Percentiles rank a stretch among this genome's conserved stretches.
These are phyloP conservation scores for Carnegiea gigantea DNA, from an alignment of 179 eudicot genomes.

Conservation along the genomic window DNA sequence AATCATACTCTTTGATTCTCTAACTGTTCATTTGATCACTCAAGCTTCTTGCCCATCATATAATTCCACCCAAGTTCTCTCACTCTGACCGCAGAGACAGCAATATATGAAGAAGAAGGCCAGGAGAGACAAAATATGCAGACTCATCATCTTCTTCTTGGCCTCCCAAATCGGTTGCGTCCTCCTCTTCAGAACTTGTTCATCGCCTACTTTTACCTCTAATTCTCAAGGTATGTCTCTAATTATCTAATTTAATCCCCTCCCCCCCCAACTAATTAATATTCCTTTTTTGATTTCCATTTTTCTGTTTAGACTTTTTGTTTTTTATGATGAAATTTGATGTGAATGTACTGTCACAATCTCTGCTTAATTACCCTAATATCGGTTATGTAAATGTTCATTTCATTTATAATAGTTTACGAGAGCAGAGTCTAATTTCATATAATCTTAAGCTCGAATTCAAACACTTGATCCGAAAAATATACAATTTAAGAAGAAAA, in stretches of 20 bases:
- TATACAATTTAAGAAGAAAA: no score
- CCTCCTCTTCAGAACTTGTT: conserved; percentile 27
- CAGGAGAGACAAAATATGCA: conserved; percentile 27
- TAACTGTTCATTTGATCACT: background rate
- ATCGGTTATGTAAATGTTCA: no score
- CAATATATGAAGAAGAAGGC: conserved; percentile 28
- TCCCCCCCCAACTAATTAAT: no score
- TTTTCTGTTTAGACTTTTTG: no score
- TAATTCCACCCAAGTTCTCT: background rate
- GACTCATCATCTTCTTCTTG: conserved; percentile 21
- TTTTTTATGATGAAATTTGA: no score
- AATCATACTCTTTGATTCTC: background rate
- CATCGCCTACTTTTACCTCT: background rate
- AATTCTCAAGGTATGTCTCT: background rate
- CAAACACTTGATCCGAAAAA: no score
- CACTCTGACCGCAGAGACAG: background rate
- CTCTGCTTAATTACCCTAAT: no score
- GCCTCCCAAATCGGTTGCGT: conserved; percentile 30
- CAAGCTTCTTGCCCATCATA: background rate
- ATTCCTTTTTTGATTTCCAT: no score
- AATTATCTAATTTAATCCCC: background rate
- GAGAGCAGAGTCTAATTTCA: no score
- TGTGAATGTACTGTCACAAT: no score
- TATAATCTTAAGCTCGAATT: no score
- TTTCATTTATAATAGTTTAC: no score